Conservation (phyloP, 1,284 basidiomycete genomes). For the Wolfiporia cocos region DNA sequence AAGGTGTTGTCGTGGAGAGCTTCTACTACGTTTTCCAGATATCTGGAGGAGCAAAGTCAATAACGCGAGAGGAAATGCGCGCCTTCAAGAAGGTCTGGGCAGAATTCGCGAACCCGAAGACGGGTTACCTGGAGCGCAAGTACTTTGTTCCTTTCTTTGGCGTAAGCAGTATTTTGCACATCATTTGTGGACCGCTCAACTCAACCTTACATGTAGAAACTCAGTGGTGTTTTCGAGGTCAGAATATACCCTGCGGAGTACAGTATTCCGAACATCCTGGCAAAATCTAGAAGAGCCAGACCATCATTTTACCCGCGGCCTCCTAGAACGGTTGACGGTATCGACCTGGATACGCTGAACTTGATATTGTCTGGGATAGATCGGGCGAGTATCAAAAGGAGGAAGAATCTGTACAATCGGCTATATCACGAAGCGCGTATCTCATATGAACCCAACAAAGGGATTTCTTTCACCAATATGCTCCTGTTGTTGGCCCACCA, state of each 20-base stretch:
- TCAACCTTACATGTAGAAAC: too few relatives aligned
- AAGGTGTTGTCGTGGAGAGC: slow-evolving; percentile 92
- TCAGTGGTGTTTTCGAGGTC: slow-evolving; percentile 81
- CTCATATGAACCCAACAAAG: slow-evolving; percentile 63
- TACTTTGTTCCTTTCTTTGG: slow-evolving; percentile 80
- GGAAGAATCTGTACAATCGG: slow-evolving; percentile 66
- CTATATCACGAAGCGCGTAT: slow-evolving; percentile 85
- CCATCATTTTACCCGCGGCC: slow-evolving; percentile 7
- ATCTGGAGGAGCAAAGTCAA: slow-evolving; percentile 75
- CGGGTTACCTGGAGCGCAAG: slow-evolving; percentile 70
- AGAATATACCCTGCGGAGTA: slow-evolving; percentile 74
- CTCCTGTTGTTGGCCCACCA: slow-evolving; percentile 86
- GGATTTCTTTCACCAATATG: slow-evolving; percentile 93
- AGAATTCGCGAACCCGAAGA: slow-evolving; percentile 73
- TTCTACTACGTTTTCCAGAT: slow-evolving; percentile 95
- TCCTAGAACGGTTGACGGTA: slow-evolving; percentile 34
- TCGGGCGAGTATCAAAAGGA: slow-evolving; percentile 51
- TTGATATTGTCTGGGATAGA: slow-evolving; percentile 60
- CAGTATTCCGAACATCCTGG: slow-evolving; percentile 54
- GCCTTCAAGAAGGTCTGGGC: slow-evolving; percentile 95
- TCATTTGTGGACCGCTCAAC: too few relatives aligned
- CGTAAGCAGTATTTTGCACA: slow-evolving; percentile 45
- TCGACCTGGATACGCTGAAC: slow-evolving; percentile 66
- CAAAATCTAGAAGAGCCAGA: slow-evolving; percentile 32
- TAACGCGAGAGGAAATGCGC: slow-evolving; percentile 88